Base-by-base conservation (phyloP, 305 asterid genomes). In the Fraxinus greggii region DNA sequence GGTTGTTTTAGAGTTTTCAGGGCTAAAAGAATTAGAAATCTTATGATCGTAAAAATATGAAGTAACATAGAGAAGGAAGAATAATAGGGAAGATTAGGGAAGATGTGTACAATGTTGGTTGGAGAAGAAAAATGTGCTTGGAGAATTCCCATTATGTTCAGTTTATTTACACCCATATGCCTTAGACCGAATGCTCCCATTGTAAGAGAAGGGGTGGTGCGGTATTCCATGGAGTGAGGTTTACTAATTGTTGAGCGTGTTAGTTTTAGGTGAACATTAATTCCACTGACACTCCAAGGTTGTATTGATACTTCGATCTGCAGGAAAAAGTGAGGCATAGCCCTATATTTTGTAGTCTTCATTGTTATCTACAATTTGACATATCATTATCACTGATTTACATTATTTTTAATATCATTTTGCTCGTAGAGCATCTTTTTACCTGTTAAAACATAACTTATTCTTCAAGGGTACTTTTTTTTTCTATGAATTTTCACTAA, bases 401-500 rank as follows among this genome's bases (percentile, higher is more conserved):
- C 75, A 78, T 78, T 24, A 75, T 24, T 21, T 69, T 42, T 13
- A 63, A 61, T 24, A 72, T 38, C 56, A 3, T 24, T 36, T 63
- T 78, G 75, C 75, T 24, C 67, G 24, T 61, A 36, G 7, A 7
- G 28, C 42, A 61, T 10, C 26, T 35, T 9, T 5, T 74, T 6
- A 24, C 15, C 51, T 59, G 38, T 51, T 51, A 54, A 54, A 54
- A 48, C 59, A 54, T 5, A 54, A 54, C 24, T 54, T 54, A 17
- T 54, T n/a, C 9, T 54, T n/a, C 8, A 54, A 3, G 48, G 51
- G 61, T 12, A 28, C 77, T 28, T 28, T 19, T 45, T 63, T 61
- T 35, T 10, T 38, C 7, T 67, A 3, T 38, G 56, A 33, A 5
- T 82, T 21, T 79, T 81, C 81, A 80, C 79, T 75, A 80, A 36